Evolutionary conservation across 345 rosid genomes (phyloP).

Genomic region (Stellera chamaejasme): DNA sequence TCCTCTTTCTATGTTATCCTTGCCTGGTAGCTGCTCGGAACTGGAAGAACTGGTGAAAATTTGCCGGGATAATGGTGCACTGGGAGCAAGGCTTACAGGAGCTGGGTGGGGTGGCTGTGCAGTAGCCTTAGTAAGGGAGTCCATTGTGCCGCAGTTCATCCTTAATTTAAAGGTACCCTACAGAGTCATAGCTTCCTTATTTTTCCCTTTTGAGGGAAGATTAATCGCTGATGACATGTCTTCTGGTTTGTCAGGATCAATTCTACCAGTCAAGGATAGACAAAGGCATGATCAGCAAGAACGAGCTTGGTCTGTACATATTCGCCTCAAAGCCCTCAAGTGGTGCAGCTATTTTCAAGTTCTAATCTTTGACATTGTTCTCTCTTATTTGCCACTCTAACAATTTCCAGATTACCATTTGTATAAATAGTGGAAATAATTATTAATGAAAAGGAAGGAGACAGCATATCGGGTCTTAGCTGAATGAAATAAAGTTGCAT

Average conservation of each 20-base stretch:
- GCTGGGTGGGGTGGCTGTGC: slow-evolving; percentile 99
- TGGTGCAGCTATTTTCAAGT: slow-evolving; percentile 89
- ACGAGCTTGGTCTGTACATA: slow-evolving; percentile 73
- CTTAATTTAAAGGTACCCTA: slow-evolving; percentile 59
- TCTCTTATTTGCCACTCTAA: neutral
- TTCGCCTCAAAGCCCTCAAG: slow-evolving; percentile 98
- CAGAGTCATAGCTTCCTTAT: neutral
- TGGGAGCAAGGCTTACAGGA: slow-evolving; percentile 96
- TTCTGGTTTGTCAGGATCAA: slow-evolving; percentile 42
- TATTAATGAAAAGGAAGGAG: too few relatives aligned
- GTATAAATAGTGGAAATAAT: neutral
- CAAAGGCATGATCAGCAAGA: slow-evolving; percentile 54
- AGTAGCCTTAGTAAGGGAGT: slow-evolving; percentile 78
- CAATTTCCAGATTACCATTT: neutral
- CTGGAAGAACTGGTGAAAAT: slow-evolving; percentile 81
- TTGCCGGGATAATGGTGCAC: slow-evolving; percentile 62
- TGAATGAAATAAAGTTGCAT: slow-evolving; percentile 1
- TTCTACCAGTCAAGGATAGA: slow-evolving; percentile 75
- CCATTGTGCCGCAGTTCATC: slow-evolving; percentile 75
- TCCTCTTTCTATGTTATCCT: slow-evolving; percentile 1
- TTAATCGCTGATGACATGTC: neutral
- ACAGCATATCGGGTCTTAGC: neutral
- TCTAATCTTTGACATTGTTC: slow-evolving; percentile 18
- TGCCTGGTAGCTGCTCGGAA: slow-evolving; percentile 67
- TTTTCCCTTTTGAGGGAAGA: neutral